Evolutionary conservation across 345 rosid genomes (phyloP), one percentile per base, ranked within the genome.

Genomic region (Populus ilicifolia): DNA sequence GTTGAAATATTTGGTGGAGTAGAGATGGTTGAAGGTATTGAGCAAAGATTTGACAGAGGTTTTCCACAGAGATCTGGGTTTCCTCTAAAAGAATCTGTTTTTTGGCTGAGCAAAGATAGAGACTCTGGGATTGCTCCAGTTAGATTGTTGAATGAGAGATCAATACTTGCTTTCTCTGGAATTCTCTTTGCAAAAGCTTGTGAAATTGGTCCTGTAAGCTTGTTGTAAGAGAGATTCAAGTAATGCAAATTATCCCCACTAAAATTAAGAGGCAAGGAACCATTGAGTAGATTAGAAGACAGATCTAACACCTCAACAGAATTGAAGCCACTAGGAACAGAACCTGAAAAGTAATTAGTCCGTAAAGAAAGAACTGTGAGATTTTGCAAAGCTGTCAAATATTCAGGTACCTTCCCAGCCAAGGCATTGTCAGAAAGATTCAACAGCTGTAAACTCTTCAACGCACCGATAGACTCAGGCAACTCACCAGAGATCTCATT

Each of bases 361-460:
- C 88, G 78, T 61, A 94, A 72, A 69, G 98, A 94, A 81, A 91
- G 67, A 59, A 88, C 89, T 0, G 94, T 87, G 54, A 94, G 82
- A 79, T 91, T 92, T 44, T 83, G 77, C 71, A 93, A 66, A 77
- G 76, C 70, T 6, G 90, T 81, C 72, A 91, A 71, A 79, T 36
- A 86, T 71, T 12, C 69, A 1, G 98, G 99, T 14, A 91, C 67
- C 6, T 82, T 74, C 18, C 99, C 97, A 1, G 91, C 83, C 43
- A 93, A 85, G 50, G 94, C 93, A 78, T 93, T 95, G 21, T 86
- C 90, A 1, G 98, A 90, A 74, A 96, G 92, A 80, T 95, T 90
- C 85, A 95, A 59, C 68, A 83, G 41, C 88, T 82, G 86, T 68
- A 90, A 88, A 52, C 79, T 77, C 67, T n/a, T 76, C 83, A 87